Base-by-base conservation (phyloP, 1,284 basidiomycete genomes). In the Ustilago esculenta region DNA sequence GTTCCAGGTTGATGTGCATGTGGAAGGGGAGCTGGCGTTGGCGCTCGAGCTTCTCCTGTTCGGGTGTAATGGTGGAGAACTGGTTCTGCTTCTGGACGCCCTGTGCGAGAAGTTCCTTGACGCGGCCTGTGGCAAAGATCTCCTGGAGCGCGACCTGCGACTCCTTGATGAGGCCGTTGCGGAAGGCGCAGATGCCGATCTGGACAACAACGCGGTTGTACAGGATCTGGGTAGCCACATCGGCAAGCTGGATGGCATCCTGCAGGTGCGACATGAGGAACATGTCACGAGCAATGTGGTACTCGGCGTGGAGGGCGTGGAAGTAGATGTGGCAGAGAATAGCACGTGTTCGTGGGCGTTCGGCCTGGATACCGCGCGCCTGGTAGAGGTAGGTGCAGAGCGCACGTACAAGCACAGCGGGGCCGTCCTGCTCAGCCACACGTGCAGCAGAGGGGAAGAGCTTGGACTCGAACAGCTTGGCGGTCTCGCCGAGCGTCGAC, bases 1-100 rank as follows among this genome's bases (percentile, higher is more conserved):
- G 86, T 84, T 98, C 96, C 14, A 96, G 92, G 85, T 98, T 98
- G 85, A 98, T 95, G 85, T 99, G 96, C 91, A 98, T 92, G 84
- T 99, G 96, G 90, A 98, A 99, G 29, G 96, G 96, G 21, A 99
- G 86, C 79, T 98, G 92, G 41, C 95, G 88, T 75, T 94, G 91
- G 76, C 94, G 92, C 83, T 98, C 96, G 7, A 94, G 89, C 82
- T 94, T 92, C 83, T 98, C 96, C 84, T 98, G 95, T 83, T 98
- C 96, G 7, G 93, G 92, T 14, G 90, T 88, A 50, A 97, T 85
- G 37, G 76, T 78, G 56, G 80, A 91, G 86, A 91, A 97, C 46
- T 92, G 88, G 82, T 94, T 93, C 78, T 91, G 90, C 53, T 76
- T 75, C 82, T 94, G 93, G 7, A 97, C 90, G 46, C 95, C 95